Conservation (phyloP, 106 monocot genomes). For the Allium sativum region DNA sequence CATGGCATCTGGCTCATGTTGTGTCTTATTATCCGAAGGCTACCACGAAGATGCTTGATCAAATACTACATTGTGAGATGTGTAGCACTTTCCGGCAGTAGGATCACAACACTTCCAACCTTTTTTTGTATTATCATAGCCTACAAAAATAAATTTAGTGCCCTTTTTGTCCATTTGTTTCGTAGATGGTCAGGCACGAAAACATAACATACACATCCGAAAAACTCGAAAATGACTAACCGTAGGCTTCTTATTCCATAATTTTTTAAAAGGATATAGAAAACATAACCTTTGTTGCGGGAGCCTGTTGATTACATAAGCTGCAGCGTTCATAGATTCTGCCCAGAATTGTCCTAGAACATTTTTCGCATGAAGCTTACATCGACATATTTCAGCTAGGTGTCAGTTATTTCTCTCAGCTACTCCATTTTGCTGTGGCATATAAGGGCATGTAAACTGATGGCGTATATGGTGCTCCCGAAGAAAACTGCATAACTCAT, state of each 20-base stretch:
- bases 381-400: conserved; percentile 6
- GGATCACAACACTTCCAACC: conserved; percentile 24
- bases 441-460: conserved; percentile 4
- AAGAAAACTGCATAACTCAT: conserved; percentile 4
- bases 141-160: conserved; percentile 14
- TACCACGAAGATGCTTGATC: conserved; percentile 23
- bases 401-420: conserved; percentile 9
- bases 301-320: conserved; percentile 8
- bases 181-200: conserved; percentile 14
- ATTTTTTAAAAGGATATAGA: conserved; percentile 5
- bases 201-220: conserved; percentile 16
- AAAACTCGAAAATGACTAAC: conserved; percentile 16
- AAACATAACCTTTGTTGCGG: conserved; percentile 8
- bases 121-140: conserved; percentile 19
- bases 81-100: conserved; percentile 7
- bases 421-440: conserved; percentile 9
- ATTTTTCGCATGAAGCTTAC: conserved; percentile 11
- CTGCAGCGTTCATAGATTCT: conserved; percentile 5
- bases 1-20: background rate
- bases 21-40: background rate
- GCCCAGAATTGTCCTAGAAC: conserved; percentile 9
- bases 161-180: conserved; percentile 23
- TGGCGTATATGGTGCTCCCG: background rate
- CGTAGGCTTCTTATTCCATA: conserved; percentile 1
- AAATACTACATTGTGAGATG: conserved; percentile 25